Evolutionary conservation across 164 flowering plant species (phyloP), one percentile per base, ranked within the genome.

Genomic region (Amborella trichopoda): DNA sequence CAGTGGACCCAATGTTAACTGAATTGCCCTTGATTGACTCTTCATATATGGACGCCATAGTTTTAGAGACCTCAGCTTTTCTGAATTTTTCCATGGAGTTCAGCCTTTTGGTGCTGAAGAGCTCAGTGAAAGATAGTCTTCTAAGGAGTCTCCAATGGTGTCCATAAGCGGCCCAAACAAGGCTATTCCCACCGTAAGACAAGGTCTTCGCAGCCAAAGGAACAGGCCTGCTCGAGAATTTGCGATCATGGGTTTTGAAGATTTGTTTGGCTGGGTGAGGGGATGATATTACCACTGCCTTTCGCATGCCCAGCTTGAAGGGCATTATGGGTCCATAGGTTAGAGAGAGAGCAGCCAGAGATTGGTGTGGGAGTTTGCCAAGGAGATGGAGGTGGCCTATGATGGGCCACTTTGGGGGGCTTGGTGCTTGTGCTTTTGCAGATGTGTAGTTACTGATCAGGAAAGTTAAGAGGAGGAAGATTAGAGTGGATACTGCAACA

Each of bases 301-400:
- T 48, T 13, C 72, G 50, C 40, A 72, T 62, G 2, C 80, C 78
- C 3, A 72, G 63, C 28, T 55, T 52, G 1, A 72, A 26, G 44
- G 67, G 68, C 78, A 72, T 77, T 10, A 77, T 22, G 1, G 76
- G 69, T 14, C 78, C 83, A 44, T 69, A 23, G 49, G 52, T 67
- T 33, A 47, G 44, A 24, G 80, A 61, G 42, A 75, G 52, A 25
- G 67, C 55, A 42, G 57, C 46, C 0, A 75, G 53, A 1, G 39
- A 2, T 11, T 37, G 72, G 42, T 75, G 77, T 13, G 74, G 76
- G 4, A 34, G 40, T 46, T 60, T 58, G 23, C 36, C 25, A 1
- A 74, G 26, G 3, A 52, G 61, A 63, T 66, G 74, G 39, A 71
- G 33, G 61, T 54, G 61, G 19, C 76, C 76, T 28, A 74, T 61